A percentile compares a stretch with the other conserved stretches of the same genome.
Evolutionary conservation across 495 filamentous ascomycete genomes (phyloP).

Genomic region (Evernia prunastri): DNA sequence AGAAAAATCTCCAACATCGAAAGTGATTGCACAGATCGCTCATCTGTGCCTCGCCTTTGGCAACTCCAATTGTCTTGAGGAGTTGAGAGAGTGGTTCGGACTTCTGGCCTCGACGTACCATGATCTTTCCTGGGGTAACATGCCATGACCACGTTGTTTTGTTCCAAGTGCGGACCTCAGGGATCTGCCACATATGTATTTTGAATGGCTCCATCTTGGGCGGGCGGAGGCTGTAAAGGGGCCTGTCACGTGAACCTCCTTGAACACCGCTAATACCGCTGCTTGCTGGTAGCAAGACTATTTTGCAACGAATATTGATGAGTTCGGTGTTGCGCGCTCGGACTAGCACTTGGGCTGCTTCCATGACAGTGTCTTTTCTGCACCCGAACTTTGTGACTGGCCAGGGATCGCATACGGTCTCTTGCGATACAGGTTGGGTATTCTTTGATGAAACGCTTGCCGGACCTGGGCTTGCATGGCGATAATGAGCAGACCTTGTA

Average conservation of each 20-base stretch:
- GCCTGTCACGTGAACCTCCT: neutral
- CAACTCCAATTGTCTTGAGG: conserved; percentile 1
- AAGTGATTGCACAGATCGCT: conserved; percentile 14
- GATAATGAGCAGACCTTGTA: neutral
- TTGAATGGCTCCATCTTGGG: neutral
- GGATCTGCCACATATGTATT: conserved; percentile 5
- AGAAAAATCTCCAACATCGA: conserved; percentile 1
- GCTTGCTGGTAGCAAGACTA: conserved; percentile 12
- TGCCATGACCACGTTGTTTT: neutral
- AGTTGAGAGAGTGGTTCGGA: neutral
- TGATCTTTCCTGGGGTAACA: neutral
- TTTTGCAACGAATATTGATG: conserved; percentile 5
- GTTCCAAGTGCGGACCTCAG: neutral
- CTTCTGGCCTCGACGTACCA: conserved; percentile 11
- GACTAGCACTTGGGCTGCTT: conserved; percentile 5
- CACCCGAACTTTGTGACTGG: neutral
- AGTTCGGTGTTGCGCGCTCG: conserved; percentile 1
- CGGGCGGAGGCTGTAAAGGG: conserved; percentile 16
- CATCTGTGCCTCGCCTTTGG: neutral
- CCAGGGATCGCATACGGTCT: conserved; percentile 8
- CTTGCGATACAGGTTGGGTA: neutral
- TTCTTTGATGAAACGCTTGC: neutral
- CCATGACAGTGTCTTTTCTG: neutral
- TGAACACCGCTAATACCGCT: neutral
- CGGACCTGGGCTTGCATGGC: neutral